Percentiles rank a stretch among this genome's conserved stretches.
These are phyloP conservation scores for Eimeria zaria DNA, from an alignment of 169 alveolate genomes.

Conservation along the genomic window DNA sequence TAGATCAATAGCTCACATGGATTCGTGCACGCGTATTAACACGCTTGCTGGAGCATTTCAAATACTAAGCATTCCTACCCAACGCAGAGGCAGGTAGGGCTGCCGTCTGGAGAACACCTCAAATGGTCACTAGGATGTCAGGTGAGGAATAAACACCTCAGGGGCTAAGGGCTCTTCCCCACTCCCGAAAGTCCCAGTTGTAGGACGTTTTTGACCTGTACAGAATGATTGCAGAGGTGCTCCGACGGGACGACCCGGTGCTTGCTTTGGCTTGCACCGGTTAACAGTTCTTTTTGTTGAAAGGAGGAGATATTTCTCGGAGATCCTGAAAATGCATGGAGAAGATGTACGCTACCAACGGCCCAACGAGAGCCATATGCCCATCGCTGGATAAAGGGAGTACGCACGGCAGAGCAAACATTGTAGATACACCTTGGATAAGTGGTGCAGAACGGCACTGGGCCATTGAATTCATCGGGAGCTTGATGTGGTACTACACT, in stretches of 20 bases:
- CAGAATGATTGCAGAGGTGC: neutral
- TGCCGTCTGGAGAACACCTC: neutral
- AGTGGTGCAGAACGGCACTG: neutral
- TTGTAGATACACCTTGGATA: neutral
- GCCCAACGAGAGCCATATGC: too few relatives aligned
- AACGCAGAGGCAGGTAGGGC: neutral
- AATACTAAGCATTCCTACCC: neutral
- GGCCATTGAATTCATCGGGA: neutral
- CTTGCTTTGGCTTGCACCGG: neutral
- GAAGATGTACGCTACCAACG: too few relatives aligned
- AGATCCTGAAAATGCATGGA: neutral
- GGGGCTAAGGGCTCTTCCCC: neutral
- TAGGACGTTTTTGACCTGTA: neutral
- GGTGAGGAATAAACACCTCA: neutral
- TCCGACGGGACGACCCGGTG: neutral
- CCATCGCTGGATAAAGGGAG: too few relatives aligned
- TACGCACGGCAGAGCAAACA: neutral
- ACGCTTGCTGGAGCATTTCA: neutral
- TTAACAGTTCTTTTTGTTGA: neutral
- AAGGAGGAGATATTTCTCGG: neutral
- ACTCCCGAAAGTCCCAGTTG: neutral
- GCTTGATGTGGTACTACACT: neutral
- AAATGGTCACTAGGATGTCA: neutral
- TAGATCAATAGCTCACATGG: neutral
- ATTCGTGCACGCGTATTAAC: neutral